Evolutionary conservation across 257 asterid species (phyloP).

Genomic region (Prunella vulgaris): DNA sequence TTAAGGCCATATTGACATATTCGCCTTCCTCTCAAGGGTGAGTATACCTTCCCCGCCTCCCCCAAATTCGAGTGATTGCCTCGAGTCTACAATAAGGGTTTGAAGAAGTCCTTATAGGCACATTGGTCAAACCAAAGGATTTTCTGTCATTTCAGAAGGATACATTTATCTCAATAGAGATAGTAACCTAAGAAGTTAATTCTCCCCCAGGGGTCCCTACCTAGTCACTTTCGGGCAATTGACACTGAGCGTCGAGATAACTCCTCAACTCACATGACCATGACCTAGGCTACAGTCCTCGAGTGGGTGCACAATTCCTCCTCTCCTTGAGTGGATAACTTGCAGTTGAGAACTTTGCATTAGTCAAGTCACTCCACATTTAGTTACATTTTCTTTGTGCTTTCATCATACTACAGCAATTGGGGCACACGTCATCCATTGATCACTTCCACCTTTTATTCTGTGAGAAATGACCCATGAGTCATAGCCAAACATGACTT

Average conservation of each 20-base stretch:
- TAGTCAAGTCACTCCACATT: too few relatives aligned
- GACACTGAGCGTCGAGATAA: not conserved
- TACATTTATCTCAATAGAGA: not conserved
- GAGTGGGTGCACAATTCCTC: too few relatives aligned
- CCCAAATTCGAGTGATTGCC: not conserved
- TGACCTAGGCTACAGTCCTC: too few relatives aligned
- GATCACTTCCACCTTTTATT: too few relatives aligned
- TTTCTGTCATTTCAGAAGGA: not conserved
- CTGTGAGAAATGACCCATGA: not conserved
- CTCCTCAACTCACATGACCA: too few relatives aligned
- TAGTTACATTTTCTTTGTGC: too few relatives aligned
- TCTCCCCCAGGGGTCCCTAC: too few relatives aligned
- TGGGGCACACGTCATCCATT: too few relatives aligned
- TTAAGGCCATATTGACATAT: not conserved
- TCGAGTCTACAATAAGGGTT: not conserved
- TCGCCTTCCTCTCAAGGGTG: not conserved
- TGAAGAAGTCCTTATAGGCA: not conserved
- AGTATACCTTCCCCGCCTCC: not conserved
- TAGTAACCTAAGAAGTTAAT: not conserved
- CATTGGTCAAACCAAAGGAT: not conserved
- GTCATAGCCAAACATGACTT: not conserved
- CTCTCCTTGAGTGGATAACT: too few relatives aligned
- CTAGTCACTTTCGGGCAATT: not conserved
- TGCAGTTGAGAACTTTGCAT: too few relatives aligned
- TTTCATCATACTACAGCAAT: too few relatives aligned